Percentiles rank a stretch among this genome's conserved stretches.
Conservation (phyloP, 1,284 basidiomycete species). For the Ganoderma lucidum region DNA sequence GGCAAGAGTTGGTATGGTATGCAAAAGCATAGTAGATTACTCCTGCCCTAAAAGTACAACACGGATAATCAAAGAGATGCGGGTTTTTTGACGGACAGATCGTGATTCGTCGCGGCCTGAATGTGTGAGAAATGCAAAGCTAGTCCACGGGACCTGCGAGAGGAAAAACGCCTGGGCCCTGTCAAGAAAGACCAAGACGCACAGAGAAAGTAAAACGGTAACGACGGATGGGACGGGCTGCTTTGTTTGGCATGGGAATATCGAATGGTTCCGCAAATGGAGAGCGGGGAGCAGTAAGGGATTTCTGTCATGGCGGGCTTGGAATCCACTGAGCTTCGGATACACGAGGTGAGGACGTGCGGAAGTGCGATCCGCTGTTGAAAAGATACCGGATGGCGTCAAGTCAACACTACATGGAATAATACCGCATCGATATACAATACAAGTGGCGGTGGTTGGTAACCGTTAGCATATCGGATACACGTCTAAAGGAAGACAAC, state of each 20-base stretch:
- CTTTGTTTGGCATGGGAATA: neutral
- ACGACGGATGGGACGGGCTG: conserved; percentile 8
- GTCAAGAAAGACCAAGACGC: neutral
- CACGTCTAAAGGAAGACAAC: neutral
- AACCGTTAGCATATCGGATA: neutral
- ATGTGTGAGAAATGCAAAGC: neutral
- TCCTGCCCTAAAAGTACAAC: conserved; percentile 10
- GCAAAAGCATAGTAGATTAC: neutral
- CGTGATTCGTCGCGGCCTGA: too few species aligned
- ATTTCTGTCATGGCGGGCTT: conserved; percentile 7
- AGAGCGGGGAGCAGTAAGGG: neutral
- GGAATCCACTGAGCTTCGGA: conserved; percentile 8
- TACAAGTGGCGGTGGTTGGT: neutral
- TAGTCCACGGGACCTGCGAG: neutral
- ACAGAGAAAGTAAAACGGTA: neutral
- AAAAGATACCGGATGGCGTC: conserved; percentile 2
- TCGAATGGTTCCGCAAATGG: neutral
- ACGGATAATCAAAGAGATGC: neutral
- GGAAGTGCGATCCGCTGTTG: conserved; percentile 5
- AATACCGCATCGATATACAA: neutral
- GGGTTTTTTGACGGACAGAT: neutral
- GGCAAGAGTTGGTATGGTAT: conserved; percentile 12
- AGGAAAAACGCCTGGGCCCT: neutral
- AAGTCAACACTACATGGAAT: neutral
- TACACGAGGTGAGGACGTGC: conserved; percentile 15